Conservation (phyloP, 2,329 filamentous ascomycete genomes). For the Alternaria longipes region DNA sequence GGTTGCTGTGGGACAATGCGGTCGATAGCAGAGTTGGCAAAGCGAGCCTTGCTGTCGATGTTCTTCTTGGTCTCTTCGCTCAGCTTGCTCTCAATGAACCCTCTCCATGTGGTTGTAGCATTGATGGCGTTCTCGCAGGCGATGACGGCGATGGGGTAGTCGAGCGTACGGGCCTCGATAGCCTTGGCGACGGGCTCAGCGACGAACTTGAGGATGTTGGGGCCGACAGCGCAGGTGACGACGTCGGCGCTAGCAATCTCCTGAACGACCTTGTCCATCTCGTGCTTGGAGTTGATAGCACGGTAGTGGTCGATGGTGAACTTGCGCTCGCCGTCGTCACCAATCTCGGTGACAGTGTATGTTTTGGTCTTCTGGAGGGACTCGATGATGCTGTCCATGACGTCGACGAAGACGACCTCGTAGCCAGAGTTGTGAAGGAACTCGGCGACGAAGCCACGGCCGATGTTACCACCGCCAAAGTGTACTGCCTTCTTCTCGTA, state of each 20-base stretch:
- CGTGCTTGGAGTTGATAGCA: conserved; percentile 91
- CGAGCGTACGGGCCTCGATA: conserved; percentile 75
- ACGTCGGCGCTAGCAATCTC: conserved; percentile 89
- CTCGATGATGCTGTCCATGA: conserved; percentile 84
- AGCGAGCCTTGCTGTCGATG: conserved; percentile 79
- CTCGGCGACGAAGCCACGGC: conserved; percentile 58
- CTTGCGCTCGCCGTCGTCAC: conserved; percentile 79
- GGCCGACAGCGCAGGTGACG: conserved; percentile 96
- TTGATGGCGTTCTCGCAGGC: conserved; percentile 98
- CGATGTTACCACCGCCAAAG: conserved; percentile 64
- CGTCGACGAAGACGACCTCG: conserved; percentile 96
- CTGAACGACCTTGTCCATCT: conserved; percentile 81
- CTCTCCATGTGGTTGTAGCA: conserved; percentile 86
- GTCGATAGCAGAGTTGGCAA: conserved; percentile 98
- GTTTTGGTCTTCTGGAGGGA: conserved; percentile 76
- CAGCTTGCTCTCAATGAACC: conserved; percentile 80
- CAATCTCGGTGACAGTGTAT: conserved; percentile 94
- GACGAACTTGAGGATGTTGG: conserved; percentile 95
- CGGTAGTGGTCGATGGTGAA: conserved; percentile 94
- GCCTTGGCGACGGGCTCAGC: conserved; percentile 95
- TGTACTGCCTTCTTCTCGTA: conserved; percentile 61
- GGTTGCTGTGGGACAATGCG: conserved; percentile 95
- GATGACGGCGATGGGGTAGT: conserved; percentile 84
- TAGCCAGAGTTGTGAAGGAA: conserved; percentile 95
- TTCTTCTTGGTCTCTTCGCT: conserved; percentile 71